Conservation (phyloP, 164 flowering plant genomes). For the Kingdonia uniflora region DNA sequence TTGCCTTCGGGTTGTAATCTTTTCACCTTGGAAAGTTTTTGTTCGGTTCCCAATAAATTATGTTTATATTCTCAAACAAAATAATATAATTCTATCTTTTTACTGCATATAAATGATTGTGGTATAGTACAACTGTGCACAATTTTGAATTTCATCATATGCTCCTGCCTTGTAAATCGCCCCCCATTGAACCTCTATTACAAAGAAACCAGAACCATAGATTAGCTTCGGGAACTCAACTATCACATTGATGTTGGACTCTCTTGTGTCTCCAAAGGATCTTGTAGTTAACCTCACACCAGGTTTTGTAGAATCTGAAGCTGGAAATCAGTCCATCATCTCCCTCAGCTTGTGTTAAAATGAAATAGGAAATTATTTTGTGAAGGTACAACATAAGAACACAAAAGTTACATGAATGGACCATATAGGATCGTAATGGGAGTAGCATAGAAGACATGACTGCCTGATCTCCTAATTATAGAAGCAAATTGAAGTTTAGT, state of each 20-base stretch:
- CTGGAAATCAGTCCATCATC: conserved; percentile 12
- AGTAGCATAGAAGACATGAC: conserved; percentile 27
- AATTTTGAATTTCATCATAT: conserved; percentile 11
- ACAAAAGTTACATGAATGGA: conserved; percentile 12
- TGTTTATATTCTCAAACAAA: too few species aligned
- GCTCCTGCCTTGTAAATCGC: conserved; percentile 61
- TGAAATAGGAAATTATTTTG: neutral
- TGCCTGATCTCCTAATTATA: conserved; percentile 36
- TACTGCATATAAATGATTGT: too few species aligned
- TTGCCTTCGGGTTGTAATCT: too few species aligned
- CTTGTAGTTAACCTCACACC: conserved; percentile 28
- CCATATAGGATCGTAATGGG: conserved; percentile 43
- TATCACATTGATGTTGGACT: conserved; percentile 27
- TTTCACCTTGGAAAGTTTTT: too few species aligned
- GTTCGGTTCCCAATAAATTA: too few species aligned
- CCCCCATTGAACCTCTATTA: conserved; percentile 39
- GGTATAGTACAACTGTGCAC: too few species aligned
- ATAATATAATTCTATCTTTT: too few species aligned
- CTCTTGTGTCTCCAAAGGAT: conserved; percentile 27
- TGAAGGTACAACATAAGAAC: too few species aligned
- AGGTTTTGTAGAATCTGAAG: conserved; percentile 36
- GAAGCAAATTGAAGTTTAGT: conserved; percentile 23
- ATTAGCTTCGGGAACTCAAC: conserved; percentile 53
- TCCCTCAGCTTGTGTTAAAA: neutral
- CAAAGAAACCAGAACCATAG: conserved; percentile 42